Evolutionary conservation across 345 rosid genomes (phyloP).

Genomic region (Pugionium dolabratum): DNA sequence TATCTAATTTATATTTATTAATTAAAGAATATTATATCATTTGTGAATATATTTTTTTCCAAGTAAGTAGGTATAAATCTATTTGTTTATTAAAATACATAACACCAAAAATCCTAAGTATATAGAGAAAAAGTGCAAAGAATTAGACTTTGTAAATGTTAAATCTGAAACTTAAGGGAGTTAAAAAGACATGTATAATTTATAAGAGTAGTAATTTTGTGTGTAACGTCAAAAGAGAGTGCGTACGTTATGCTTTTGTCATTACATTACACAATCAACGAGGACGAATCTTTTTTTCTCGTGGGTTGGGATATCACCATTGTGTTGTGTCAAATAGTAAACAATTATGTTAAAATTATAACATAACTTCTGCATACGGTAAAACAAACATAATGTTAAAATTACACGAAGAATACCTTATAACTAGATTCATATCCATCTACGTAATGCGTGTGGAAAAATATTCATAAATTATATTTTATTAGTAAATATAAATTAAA

Average conservation of each 20-base stretch:
- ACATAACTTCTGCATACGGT: too few relatives aligned
- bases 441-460: too few relatives aligned
- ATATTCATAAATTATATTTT: neutral
- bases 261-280: conserved; percentile 32
- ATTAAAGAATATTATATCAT: too few relatives aligned
- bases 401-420: neutral
- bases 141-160: conserved; percentile 3
- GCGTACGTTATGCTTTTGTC: conserved; percentile 38
- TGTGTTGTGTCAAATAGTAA: conserved; percentile 9
- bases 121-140: neutral
- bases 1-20: too few relatives aligned
- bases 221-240: conserved; percentile 32
- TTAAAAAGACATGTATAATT: too few relatives aligned
- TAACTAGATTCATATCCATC: neutral
- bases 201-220: neutral
- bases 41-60: too few relatives aligned
- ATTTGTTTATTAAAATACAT: too few relatives aligned
- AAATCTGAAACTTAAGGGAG: too few relatives aligned
- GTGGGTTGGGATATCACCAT: conserved; percentile 28
- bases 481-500: too few relatives aligned
- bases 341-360: conserved; percentile 5
- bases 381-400: too few relatives aligned
- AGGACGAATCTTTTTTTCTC: conserved; percentile 31
- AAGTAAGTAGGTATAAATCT: too few relatives aligned
- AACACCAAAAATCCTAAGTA: too few relatives aligned